These are phyloP conservation scores for Pseudogymnoascus sp. DNA, from an alignment of 2,329 filamentous ascomycete species.

Conservation along the genomic window DNA sequence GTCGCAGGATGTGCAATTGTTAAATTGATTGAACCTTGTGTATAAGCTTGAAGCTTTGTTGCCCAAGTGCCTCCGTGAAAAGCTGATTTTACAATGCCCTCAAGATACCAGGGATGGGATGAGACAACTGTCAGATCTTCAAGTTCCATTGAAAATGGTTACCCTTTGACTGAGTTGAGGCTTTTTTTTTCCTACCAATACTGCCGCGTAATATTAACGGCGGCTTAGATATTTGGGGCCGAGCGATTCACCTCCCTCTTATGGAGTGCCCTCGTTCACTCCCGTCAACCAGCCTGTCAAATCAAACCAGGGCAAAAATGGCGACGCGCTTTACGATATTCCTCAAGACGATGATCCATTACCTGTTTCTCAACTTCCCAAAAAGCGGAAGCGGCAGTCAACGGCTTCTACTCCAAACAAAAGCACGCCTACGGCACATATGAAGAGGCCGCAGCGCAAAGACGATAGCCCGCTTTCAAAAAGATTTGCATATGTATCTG, in stretches of 20 bases:
- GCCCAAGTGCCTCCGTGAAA: neutral
- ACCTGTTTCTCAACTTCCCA: neutral
- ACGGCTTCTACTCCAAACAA: neutral
- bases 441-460: neutral
- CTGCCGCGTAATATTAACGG: neutral
- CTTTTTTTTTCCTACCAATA: neutral
- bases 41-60: neutral
- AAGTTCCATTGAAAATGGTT: neutral
- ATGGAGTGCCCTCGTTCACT: neutral
- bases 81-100: neutral
- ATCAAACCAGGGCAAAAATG: slow-evolving; percentile 9
- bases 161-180: neutral
- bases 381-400: slow-evolving; percentile 13
- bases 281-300: slow-evolving; percentile 16
- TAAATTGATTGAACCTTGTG: neutral
- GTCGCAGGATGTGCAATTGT: neutral
- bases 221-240: neutral
- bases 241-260: neutral
- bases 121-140: neutral
- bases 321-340: slow-evolving; percentile 14
- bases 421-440: neutral
- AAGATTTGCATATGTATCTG: neutral
- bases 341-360: slow-evolving; percentile 9
- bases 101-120: neutral
- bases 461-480: neutral